Evolutionary conservation across 768 basidiomycete genomes (phyloP), one percentile per base, ranked within the genome.

Genomic region (Lentinula guzmanii): DNA sequence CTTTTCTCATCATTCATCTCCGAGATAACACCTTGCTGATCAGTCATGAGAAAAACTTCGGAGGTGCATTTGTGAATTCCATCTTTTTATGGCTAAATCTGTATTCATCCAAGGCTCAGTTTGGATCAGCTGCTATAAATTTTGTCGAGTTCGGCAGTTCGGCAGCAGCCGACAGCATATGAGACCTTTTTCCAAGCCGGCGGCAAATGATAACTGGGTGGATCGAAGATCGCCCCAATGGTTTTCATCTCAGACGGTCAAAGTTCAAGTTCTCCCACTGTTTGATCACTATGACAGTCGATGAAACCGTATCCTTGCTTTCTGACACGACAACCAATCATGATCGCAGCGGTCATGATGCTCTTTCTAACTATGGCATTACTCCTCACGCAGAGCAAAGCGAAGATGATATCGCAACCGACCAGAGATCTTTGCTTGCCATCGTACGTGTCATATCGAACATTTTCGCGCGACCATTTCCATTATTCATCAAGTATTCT

Each of bases 301-400:
- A 75, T 63, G 77, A 78, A 53, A 73, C 68, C 7, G 72, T 76
- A 9, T 70, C 72, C 46, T 70, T 78, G 9, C 68, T 77, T 7
- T 46, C 52, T 7, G 54, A 65, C 15, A 42, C 50, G 1, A 62
- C 55, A 34, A 55, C 62, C 18, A 28, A 31, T n/a, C n/a, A n/a
- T 54, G 54, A 53, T 11, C 24, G 55, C 1, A 35, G 54, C 48
- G 37, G 53, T 42, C 60, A 59, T 48, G 61, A 45, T 10, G 43
- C 55, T 18, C 63, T 53, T 28, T 58, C 58, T 10, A 66, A 69
- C 11, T 37, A 52, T 3, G 67, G 62, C 16, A 33, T 51, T 1
- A 35, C 62, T 28, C 63, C 65, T 51, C 46, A 52, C 0, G 33
- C 41, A 54, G 54, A 61, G 39, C 52, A 59, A 51, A 31, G 46